These are phyloP conservation scores for Hypericum androsaemum DNA, from an alignment of 345 rosid genomes.

Conservation along the genomic window DNA sequence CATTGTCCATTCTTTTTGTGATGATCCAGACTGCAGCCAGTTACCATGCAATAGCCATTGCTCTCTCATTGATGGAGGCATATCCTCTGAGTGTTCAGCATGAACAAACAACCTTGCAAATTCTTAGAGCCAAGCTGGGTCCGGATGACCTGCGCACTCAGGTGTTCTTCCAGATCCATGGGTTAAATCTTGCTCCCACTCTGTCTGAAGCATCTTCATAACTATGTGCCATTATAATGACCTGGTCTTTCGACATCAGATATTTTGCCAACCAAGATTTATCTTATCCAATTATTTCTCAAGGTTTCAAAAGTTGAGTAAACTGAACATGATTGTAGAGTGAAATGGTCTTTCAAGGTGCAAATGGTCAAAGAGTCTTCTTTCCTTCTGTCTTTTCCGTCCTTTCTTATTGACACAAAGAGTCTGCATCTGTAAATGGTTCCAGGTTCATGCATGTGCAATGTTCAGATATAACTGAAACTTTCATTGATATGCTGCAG, in stretches of 20 bases:
- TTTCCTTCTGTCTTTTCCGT: too few relatives aligned
- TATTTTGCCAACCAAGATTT: too few relatives aligned
- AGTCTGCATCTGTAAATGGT: too few relatives aligned
- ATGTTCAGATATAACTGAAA: not conserved
- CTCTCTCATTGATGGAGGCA: conserved; percentile 98
- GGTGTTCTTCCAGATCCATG: conserved; percentile 31
- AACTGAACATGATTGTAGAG: too few relatives aligned
- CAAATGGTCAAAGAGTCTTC: too few relatives aligned
- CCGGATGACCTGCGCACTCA: conserved; percentile 98
- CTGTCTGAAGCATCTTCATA: not conserved
- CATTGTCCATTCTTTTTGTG: conserved; percentile 12
- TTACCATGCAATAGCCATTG: conserved; percentile 99
- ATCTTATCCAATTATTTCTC: too few relatives aligned
- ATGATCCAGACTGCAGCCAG: conserved; percentile 91
- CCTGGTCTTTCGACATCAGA: too few relatives aligned
- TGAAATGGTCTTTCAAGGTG: too few relatives aligned
- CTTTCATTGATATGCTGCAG: conserved; percentile 27
- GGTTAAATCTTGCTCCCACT: not conserved
- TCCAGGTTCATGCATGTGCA: too few relatives aligned
- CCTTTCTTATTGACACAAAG: too few relatives aligned
- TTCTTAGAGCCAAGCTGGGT: conserved; percentile 90
- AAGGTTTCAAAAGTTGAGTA: too few relatives aligned
- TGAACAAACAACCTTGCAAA: conserved; percentile 91
- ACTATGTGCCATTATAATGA: too few relatives aligned
- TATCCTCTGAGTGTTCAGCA: conserved; percentile 97